These are phyloP conservation scores for Drechslerella coelobrocha DNA, from an alignment of 2,329 filamentous ascomycete genomes.

Conservation along the genomic window DNA sequence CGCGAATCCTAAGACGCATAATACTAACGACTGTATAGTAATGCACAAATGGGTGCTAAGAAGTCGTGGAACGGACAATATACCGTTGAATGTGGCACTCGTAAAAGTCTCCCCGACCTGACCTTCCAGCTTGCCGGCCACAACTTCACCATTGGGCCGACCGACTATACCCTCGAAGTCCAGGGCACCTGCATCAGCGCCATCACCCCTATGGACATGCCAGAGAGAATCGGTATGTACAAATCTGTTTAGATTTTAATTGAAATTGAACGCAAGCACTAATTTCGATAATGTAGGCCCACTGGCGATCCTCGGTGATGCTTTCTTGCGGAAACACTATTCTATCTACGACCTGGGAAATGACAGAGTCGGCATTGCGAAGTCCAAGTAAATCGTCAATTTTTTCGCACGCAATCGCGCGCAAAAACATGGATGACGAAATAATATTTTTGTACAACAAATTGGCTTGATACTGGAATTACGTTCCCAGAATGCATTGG, in stretches of 20 bases:
- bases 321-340: slow-evolving; percentile 85
- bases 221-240: slow-evolving; percentile 51
- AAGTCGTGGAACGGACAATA: slow-evolving; percentile 98
- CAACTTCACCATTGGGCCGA: slow-evolving; percentile 87
- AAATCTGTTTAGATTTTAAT: slow-evolving; percentile 61
- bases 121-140: slow-evolving; percentile 84
- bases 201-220: slow-evolving; percentile 95
- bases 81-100: slow-evolving; percentile 85
- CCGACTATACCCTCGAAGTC: slow-evolving; percentile 95
- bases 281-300: slow-evolving; percentile 63
- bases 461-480: slow-evolving; percentile 7
- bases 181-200: slow-evolving; percentile 95
- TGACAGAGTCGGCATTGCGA: slow-evolving; percentile 85
- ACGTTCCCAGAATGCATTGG: slow-evolving; percentile 40
- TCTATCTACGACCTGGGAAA: slow-evolving; percentile 95
- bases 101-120: slow-evolving; percentile 83
- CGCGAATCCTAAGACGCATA: not conserved
- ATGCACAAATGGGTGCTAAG: slow-evolving; percentile 97
- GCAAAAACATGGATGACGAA: slow-evolving; percentile 11
- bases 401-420: slow-evolving; percentile 20
- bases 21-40: slow-evolving; percentile 60
- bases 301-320: slow-evolving; percentile 91
- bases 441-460: slow-evolving; percentile 43
- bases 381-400: slow-evolving; percentile 64
- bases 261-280: slow-evolving; percentile 69